Percentiles rank a stretch among this genome's conserved stretches.
These are phyloP conservation scores for Dendrocalamus sinicus DNA, from an alignment of 176 grass and related monocot species.

Conservation along the genomic window DNA sequence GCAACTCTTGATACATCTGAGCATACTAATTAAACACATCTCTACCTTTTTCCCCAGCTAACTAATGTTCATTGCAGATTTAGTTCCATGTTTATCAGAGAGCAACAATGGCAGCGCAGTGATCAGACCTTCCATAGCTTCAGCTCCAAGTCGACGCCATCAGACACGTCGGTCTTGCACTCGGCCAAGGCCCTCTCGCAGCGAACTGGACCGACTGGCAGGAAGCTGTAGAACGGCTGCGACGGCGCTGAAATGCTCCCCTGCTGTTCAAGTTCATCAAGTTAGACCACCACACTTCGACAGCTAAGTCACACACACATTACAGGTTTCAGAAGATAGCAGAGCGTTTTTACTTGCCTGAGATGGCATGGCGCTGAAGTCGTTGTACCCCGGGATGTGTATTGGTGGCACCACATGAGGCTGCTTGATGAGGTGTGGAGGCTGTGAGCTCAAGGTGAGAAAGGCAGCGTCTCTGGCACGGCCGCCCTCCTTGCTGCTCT, in stretches of 20 bases:
- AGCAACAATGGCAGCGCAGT: neutral
- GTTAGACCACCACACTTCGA: slow-evolving; percentile 21
- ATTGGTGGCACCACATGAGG: slow-evolving; percentile 37
- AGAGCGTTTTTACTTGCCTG: slow-evolving; percentile 52
- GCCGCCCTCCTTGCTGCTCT: slow-evolving; percentile 45
- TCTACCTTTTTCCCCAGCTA: neutral
- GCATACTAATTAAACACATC: slow-evolving; percentile 28
- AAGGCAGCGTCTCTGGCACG: slow-evolving; percentile 43
- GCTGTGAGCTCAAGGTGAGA: slow-evolving; percentile 56
- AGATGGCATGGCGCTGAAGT: slow-evolving; percentile 47
- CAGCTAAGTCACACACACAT: neutral
- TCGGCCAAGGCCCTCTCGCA: slow-evolving; percentile 47
- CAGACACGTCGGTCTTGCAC: slow-evolving; percentile 37
- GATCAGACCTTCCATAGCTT: slow-evolving; percentile 55
- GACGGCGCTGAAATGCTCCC: slow-evolving; percentile 28
- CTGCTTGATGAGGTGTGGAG: slow-evolving; percentile 50
- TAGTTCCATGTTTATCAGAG: neutral
- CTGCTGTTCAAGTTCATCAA: neutral
- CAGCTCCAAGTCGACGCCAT: slow-evolving; percentile 72
- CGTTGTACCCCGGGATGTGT: slow-evolving; percentile 34
- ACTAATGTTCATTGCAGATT: neutral
- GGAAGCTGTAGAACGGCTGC: slow-evolving; percentile 63
- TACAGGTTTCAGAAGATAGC: slow-evolving; percentile 37
- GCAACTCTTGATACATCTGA: slow-evolving; percentile 15
- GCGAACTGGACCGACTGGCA: slow-evolving; percentile 52